These are phyloP conservation scores for Diversispora epigaea DNA, from an alignment of 192 early-diverging fungal genomes.

Conservation along the genomic window DNA sequence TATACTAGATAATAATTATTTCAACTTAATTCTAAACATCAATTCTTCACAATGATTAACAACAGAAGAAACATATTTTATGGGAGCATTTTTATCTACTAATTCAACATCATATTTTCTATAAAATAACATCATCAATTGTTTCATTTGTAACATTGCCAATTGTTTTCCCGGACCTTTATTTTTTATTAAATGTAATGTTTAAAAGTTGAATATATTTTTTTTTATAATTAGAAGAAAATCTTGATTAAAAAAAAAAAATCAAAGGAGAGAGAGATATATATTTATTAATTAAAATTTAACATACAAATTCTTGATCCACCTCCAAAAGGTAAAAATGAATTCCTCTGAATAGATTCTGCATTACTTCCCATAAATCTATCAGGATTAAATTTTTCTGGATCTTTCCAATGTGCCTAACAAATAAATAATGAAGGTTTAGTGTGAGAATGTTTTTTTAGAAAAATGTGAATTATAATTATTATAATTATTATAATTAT, in stretches of 20 bases:
- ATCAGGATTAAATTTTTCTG: background rate
- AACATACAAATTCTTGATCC: conserved; percentile 2
- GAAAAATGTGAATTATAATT: too few species aligned
- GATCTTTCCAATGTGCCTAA: conserved; percentile 1
- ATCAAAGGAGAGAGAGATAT: too few species aligned
- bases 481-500: too few species aligned
- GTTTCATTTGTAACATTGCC: background rate
- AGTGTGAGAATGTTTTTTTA: too few species aligned
- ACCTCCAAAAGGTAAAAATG: background rate
- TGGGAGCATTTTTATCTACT: background rate
- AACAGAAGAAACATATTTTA: background rate
- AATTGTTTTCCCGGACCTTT: background rate
- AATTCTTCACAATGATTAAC: background rate
- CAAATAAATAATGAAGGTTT: too few species aligned
- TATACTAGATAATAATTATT: background rate
- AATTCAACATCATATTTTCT: background rate
- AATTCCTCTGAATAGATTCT: background rate
- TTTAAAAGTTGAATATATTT: too few species aligned
- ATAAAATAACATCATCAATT: background rate
- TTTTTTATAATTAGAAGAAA: background rate
- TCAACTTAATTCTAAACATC: background rate
- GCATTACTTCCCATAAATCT: background rate
- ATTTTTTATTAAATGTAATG: too few species aligned
- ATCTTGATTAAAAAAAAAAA: background rate
- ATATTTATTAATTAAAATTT: background rate